phyloP scores from a whole-genome alignment of 2,329 filamentous ascomycete species.

The Aureobasidium sp. region DNA sequence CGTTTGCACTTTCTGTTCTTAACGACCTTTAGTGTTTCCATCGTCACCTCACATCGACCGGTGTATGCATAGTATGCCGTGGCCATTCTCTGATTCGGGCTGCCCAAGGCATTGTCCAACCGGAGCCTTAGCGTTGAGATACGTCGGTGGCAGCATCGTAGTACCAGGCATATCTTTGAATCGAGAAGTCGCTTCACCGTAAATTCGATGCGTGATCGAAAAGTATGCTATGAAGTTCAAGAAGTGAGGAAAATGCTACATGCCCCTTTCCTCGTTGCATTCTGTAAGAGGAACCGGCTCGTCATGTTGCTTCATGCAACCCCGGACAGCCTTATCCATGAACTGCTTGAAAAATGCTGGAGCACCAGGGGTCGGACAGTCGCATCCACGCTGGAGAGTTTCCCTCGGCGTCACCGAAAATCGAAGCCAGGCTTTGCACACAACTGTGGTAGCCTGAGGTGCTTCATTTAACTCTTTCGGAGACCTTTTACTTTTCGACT shows the following conservation, averaged over 20 bases:
- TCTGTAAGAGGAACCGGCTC: background rate
- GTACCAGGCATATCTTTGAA: background rate
- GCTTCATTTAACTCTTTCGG: constrained; percentile 9
- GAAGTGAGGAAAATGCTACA: constrained; percentile 6
- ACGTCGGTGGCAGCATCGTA: constrained; percentile 4
- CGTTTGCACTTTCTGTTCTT: background rate
- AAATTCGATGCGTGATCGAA: background rate
- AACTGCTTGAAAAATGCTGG: background rate
- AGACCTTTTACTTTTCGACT: constrained; percentile 6
- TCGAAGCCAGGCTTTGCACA: background rate
- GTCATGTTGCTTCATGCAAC: constrained; percentile 1
- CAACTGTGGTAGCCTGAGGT: constrained; percentile 3
- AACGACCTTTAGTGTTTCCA: background rate
- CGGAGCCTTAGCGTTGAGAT: background rate
- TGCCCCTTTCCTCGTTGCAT: background rate
- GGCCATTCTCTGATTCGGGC: constrained; percentile 8
- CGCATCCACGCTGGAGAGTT: background rate
- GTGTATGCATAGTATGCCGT: background rate
- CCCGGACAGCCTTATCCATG: background rate
- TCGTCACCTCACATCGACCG: constrained; percentile 8
- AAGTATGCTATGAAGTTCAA: background rate
- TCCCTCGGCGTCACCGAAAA: background rate
- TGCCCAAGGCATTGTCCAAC: background rate
- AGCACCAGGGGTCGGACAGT: background rate
- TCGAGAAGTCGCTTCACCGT: constrained; percentile 1